Conservation (phyloP, 2,329 filamentous ascomycete genomes). For the Zarea fungicola region DNA sequence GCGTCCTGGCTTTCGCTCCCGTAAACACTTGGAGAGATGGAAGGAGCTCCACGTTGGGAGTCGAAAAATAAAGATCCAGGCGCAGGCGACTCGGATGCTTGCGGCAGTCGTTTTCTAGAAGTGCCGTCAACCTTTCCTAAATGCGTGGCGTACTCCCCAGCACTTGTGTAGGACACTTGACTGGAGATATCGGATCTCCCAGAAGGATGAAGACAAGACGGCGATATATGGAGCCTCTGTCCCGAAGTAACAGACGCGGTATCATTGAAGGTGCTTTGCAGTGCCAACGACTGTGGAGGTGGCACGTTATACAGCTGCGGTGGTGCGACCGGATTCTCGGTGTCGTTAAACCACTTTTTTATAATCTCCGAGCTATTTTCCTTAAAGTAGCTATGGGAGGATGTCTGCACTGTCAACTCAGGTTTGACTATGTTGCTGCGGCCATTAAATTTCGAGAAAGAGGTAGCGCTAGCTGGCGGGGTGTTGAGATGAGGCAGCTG, state of each 20-base stretch:
- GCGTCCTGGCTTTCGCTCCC: constrained; percentile 3
- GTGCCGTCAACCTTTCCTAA: background rate
- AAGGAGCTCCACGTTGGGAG: background rate
- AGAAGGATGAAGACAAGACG: background rate
- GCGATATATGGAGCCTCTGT: background rate
- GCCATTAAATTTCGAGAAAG: background rate
- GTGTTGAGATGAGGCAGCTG: constrained; percentile 10
- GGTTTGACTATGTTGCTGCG: background rate
- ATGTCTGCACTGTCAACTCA: background rate
- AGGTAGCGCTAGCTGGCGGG: background rate
- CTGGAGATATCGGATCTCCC: constrained; percentile 4
- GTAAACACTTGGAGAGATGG: background rate
- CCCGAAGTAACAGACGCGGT: background rate
- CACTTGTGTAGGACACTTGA: background rate
- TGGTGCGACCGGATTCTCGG: constrained; percentile 1
- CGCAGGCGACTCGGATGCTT: background rate
- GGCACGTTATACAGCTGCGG: constrained; percentile 11
- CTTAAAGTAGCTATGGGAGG: constrained; percentile 8
- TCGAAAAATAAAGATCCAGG: background rate
- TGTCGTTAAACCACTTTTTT: constrained; percentile 8
- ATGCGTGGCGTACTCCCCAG: constrained; percentile 1
- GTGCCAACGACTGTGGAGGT: constrained; percentile 3
- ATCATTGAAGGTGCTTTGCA: constrained; percentile 10
- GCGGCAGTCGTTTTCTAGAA: background rate
- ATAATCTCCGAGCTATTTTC: constrained; percentile 4